These are phyloP conservation scores for Hypoxylon cercidicola DNA, from an alignment of 495 filamentous ascomycete species.

Conservation along the genomic window DNA sequence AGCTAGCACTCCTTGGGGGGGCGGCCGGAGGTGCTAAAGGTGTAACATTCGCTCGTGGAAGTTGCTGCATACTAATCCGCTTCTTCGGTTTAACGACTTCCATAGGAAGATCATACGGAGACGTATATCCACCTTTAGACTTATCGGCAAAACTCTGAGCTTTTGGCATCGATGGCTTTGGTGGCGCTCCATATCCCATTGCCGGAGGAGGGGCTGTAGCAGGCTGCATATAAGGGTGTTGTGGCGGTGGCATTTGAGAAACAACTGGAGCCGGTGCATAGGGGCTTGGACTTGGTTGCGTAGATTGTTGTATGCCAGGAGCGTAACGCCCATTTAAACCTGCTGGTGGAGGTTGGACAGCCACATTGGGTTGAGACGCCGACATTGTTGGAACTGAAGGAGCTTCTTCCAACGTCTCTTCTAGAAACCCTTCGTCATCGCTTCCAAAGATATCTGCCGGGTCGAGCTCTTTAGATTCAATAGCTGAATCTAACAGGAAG, in stretches of 20 bases:
- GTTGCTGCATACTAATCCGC: constrained; percentile 59
- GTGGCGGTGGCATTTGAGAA: constrained; percentile 39
- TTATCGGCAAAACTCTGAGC: constrained; percentile 88
- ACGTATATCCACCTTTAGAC: constrained; percentile 88
- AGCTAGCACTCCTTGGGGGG: constrained; percentile 70
- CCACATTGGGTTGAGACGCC: constrained; percentile 35
- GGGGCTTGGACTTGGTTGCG: constrained; percentile 47
- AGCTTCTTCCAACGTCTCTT: constrained; percentile 59
- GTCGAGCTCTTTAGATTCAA: constrained; percentile 56
- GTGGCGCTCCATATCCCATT: constrained; percentile 54
- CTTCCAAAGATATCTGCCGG: constrained; percentile 70
- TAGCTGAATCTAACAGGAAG: constrained; percentile 50
- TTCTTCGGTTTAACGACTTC: constrained; percentile 79
- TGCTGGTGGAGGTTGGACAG: constrained; percentile 45
- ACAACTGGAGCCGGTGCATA: constrained; percentile 46
- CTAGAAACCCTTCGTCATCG: constrained; percentile 79
- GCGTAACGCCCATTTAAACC: constrained; percentile 50
- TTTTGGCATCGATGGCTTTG: constrained; percentile 59
- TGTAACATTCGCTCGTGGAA: constrained; percentile 43
- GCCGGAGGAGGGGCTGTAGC: constrained; percentile 55
- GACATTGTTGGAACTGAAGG: constrained; percentile 26
- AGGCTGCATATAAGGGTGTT: constrained; percentile 51
- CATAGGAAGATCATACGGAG: constrained; percentile 94
- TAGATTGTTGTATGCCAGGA: constrained; percentile 44
- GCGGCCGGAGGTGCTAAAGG: constrained; percentile 57